Conservation (phyloP, 495 filamentous ascomycete species). For the Monascus purpureus region DNA sequence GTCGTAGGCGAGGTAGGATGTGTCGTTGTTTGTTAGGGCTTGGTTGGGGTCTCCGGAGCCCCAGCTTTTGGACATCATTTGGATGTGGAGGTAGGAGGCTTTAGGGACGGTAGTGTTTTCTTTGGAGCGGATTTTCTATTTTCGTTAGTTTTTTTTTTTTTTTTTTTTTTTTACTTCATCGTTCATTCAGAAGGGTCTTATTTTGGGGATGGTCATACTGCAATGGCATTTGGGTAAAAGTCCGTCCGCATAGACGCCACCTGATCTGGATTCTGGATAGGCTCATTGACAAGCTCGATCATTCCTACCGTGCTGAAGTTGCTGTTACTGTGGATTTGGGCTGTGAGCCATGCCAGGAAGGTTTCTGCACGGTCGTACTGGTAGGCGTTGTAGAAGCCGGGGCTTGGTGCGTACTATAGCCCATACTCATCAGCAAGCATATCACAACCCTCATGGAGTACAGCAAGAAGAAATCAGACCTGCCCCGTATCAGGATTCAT, state of each 20-base stretch:
- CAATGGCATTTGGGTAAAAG: slow-evolving; percentile 36
- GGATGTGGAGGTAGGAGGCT: slow-evolving; percentile 34
- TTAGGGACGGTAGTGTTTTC: slow-evolving; percentile 16
- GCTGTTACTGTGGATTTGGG: slow-evolving; percentile 35
- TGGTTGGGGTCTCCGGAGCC: slow-evolving; percentile 35
- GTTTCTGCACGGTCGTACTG: slow-evolving; percentile 43
- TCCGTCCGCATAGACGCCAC: slow-evolving; percentile 18
- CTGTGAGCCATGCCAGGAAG: slow-evolving; percentile 46
- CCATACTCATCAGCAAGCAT: neutral
- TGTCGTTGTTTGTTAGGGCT: slow-evolving; percentile 23
- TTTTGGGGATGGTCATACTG: slow-evolving; percentile 8
- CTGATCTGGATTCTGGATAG: slow-evolving; percentile 21
- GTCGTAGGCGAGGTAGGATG: slow-evolving; percentile 34
- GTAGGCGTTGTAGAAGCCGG: slow-evolving; percentile 41
- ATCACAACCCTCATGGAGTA: neutral
- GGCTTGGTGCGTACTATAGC: slow-evolving; percentile 14
- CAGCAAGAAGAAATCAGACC: slow-evolving; percentile 5
- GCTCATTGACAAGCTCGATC: slow-evolving; percentile 48
- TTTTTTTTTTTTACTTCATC: neutral
- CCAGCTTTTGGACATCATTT: slow-evolving; percentile 43
- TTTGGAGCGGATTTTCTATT: slow-evolving; percentile 32
- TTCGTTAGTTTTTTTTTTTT: neutral
- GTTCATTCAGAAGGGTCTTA: neutral
- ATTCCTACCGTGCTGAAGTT: slow-evolving; percentile 44
- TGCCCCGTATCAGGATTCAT: slow-evolving; percentile 43